Evolutionary conservation across 495 filamentous ascomycete species (phyloP), one percentile per base, ranked within the genome.

Genomic region (Aspergillus ostianus): DNA sequence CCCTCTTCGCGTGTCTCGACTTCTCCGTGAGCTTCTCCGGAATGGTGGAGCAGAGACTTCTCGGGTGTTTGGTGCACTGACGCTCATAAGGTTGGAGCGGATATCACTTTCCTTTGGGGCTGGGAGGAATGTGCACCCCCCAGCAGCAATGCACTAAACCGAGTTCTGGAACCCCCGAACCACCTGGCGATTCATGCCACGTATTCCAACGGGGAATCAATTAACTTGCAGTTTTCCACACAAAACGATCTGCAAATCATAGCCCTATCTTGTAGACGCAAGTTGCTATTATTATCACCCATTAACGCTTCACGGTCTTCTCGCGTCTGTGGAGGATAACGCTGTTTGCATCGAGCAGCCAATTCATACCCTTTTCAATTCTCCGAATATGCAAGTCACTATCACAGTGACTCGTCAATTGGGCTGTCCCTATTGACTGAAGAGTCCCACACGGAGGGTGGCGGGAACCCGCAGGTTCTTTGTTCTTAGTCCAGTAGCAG

Each of bases 41-140:
- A 18, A 12, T 19, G 18, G 55, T 62, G 60, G 60, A 55, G 53
- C 30, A 27, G 27, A 53, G 47, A 20, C 27, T 29, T 13, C 47
- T 29, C 21, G 51, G 53, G 27, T 47, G 36, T 29, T 49, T 32
- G 47, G 47, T 56, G 56, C 55, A 23, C 21, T 55, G 63, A 54
- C 53, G 53, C 29, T 59, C 52, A 59, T 56, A 56, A 61, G 44
- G 61, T 41, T 65, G 68, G 73, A 71, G 69, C 72, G 68, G 64
- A 61, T 44, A 44, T 21, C 53, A 63, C 66, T 64, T 69, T 72
- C 66, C 53, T 56, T 41, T 41, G 52, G 62, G 67, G 68, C 61
- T 71, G 63, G 64, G 61, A 58, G 67, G 75, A 74, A 78, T 77
- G 73, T 63, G 41, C 27, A 67, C 65, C 71, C 73, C 56, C 60